phyloP scores from a whole-genome alignment of 129 eudicot genomes.

The Saposhnikovia divaricata region DNA sequence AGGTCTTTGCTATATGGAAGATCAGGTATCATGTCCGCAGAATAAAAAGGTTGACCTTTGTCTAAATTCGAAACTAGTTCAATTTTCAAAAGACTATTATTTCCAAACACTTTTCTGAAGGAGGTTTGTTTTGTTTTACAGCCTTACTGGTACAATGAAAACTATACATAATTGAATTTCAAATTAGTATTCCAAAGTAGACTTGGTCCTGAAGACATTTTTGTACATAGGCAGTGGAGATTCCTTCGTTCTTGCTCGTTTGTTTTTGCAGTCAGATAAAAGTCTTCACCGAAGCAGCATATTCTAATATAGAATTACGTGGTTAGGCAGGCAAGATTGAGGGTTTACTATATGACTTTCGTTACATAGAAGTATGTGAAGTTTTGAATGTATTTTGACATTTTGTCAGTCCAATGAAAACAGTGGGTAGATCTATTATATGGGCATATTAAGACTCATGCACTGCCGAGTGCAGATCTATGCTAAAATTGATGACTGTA shows the following conservation, averaged over 20 bases:
- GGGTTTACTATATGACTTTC: background rate
- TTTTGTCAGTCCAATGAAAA: background rate
- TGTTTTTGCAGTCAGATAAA: too few species aligned
- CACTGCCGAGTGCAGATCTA: too few species aligned
- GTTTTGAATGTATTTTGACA: background rate
- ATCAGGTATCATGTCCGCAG: background rate
- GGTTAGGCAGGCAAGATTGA: background rate
- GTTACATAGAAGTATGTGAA: background rate
- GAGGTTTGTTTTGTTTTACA: background rate
- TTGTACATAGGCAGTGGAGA: too few species aligned
- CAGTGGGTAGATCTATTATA: background rate
- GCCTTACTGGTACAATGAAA: background rate
- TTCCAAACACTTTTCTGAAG: background rate
- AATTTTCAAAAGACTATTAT: too few species aligned
- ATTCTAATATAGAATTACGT: too few species aligned
- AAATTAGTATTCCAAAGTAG: too few species aligned
- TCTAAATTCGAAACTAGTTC: background rate
- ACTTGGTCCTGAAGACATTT: background rate
- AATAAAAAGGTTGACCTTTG: background rate
- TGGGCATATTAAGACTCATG: background rate
- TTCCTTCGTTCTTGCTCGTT: too few species aligned
- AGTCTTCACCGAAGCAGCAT: too few species aligned
- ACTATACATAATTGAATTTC: background rate
- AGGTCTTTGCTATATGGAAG: background rate
- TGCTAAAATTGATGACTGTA: background rate